Conservation (phyloP, 345 rosid species). For the Sapria himalayana region DNA sequence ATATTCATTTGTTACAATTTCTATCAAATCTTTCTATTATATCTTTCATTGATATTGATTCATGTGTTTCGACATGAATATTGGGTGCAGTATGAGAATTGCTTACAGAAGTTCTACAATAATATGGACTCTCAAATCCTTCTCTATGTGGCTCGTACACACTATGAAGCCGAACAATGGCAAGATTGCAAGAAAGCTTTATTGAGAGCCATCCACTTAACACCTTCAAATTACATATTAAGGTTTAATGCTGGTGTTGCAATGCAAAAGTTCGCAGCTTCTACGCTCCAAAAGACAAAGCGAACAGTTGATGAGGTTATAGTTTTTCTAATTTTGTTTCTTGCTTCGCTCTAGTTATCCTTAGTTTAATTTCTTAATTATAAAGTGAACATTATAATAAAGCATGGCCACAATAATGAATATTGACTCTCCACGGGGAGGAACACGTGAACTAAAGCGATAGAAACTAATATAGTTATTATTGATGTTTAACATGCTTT, state of each 20-base stretch:
- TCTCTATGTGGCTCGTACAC: constrained; percentile 85
- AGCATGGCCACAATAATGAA: too few species aligned
- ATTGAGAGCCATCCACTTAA: constrained; percentile 75
- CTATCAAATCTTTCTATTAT: not conserved
- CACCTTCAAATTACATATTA: constrained; percentile 82
- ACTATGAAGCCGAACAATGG: constrained; percentile 99
- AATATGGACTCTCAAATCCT: constrained; percentile 83
- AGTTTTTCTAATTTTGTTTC: constrained; percentile 4
- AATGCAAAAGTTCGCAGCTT: constrained; percentile 94
- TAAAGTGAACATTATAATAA: too few species aligned
- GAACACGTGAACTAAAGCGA: too few species aligned
- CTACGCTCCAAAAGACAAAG: constrained; percentile 77
- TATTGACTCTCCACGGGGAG: too few species aligned
- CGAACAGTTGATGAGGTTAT: constrained; percentile 88
- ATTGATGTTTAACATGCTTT: too few species aligned
- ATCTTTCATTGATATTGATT: constrained; percentile 2
- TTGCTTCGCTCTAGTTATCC: not conserved
- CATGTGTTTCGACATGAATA: constrained; percentile 2
- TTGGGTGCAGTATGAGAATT: constrained; percentile 77
- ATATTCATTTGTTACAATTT: too few species aligned
- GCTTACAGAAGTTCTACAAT: constrained; percentile 76
- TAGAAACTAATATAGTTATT: too few species aligned
- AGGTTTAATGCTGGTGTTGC: constrained; percentile 96
- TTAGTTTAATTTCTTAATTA: too few species aligned
- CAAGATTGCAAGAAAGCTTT: constrained; percentile 97